phyloP scores from a whole-genome alignment of 345 rosid species.

The Euphorbia lathyris region DNA sequence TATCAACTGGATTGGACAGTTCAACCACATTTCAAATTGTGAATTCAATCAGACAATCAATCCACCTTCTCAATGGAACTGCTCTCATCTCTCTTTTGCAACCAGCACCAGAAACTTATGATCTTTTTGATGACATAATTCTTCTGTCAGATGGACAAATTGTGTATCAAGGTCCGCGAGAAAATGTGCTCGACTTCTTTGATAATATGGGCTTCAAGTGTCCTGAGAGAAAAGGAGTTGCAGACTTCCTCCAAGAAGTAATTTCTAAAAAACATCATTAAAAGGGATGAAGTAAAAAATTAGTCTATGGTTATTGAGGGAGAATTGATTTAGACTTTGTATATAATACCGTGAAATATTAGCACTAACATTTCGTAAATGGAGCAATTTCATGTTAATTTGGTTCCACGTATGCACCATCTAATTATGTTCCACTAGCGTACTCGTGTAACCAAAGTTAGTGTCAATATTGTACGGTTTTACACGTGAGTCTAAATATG shows the following conservation, averaged over 20 bases:
- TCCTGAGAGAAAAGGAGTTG: constrained; percentile 69
- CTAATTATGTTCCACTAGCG: background rate
- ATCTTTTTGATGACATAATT: constrained; percentile 65
- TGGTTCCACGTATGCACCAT: too few relatives aligned
- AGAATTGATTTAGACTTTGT: too few relatives aligned
- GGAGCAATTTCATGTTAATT: too few relatives aligned
- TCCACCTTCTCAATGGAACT: constrained; percentile 58
- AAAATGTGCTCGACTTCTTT: constrained; percentile 55
- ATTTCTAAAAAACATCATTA: background rate
- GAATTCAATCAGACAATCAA: constrained; percentile 52
- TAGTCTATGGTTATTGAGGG: too few relatives aligned
- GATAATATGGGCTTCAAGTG: constrained; percentile 58
- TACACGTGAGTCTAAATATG: too few relatives aligned
- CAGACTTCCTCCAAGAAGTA: constrained; percentile 78
- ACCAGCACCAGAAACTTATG: constrained; percentile 71
- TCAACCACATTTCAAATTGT: constrained; percentile 72
- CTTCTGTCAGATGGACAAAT: constrained; percentile 73
- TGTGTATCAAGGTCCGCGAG: constrained; percentile 70
- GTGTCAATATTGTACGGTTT: background rate
- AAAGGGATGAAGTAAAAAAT: too few relatives aligned
- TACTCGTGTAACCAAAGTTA: background rate
- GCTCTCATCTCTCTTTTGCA: constrained; percentile 72
- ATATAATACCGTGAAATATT: too few relatives aligned
- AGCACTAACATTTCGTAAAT: too few relatives aligned
- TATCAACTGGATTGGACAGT: constrained; percentile 71